Evolutionary conservation across 148 eudicot species (phyloP).

Genomic region (Amaranthus cruentus): DNA sequence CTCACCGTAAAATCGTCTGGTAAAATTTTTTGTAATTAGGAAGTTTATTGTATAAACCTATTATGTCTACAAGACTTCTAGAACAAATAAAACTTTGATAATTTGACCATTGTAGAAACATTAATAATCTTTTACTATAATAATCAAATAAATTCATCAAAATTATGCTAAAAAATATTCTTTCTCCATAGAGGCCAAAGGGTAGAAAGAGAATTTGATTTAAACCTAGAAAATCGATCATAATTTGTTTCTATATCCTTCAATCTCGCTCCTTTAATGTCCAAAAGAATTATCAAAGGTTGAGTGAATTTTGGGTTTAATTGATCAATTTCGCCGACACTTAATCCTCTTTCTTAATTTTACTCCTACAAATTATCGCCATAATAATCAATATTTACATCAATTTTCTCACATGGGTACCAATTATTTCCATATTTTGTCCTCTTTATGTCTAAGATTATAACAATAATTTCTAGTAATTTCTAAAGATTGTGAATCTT

Average conservation of each 20-base stretch:
- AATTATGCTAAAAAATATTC: not conserved
- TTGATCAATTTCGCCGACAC: not conserved
- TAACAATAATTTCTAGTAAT: not conserved
- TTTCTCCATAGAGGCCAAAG: not conserved
- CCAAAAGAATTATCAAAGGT: not conserved
- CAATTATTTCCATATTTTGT: not conserved
- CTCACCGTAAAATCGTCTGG: too few relatives aligned
- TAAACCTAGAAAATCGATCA: not conserved
- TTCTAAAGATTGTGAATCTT: not conserved
- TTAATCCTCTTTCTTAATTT: not conserved
- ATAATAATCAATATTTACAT: not conserved
- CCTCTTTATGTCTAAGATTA: not conserved
- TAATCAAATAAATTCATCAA: not conserved
- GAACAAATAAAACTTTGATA: too few relatives aligned
- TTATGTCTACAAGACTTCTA: too few relatives aligned
- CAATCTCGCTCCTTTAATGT: not conserved
- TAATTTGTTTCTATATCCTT: not conserved
- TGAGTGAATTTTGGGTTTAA: not conserved
- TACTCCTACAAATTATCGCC: too few relatives aligned
- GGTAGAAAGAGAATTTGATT: too few relatives aligned
- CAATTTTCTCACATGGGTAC: conserved; percentile 5
- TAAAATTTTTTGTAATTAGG: too few relatives aligned
- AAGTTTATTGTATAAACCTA: too few relatives aligned
- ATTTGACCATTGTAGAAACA: too few relatives aligned
- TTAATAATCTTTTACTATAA: not conserved